These are phyloP conservation scores for Rutstroemia sp. DNA, from an alignment of 2,329 filamentous ascomycete species.

Conservation along the genomic window DNA sequence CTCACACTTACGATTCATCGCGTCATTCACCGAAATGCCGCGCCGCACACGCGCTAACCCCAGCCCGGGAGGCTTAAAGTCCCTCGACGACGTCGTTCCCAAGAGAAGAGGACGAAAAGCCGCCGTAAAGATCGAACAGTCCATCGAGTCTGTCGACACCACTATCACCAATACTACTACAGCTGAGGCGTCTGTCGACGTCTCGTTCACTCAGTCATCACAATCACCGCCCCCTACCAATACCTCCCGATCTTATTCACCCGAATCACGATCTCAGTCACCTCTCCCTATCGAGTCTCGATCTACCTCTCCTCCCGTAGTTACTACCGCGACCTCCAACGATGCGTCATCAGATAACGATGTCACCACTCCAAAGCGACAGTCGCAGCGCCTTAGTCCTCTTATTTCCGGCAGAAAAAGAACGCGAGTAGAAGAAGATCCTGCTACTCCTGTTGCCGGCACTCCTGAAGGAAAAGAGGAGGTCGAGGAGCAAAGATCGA, in stretches of 20 bases:
- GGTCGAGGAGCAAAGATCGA: background rate
- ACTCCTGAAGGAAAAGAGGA: background rate
- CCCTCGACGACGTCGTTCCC: conserved; percentile 3
- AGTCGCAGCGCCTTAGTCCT: background rate
- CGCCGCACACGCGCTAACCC: conserved; percentile 1
- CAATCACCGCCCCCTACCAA: conserved; percentile 7
- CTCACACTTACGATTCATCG: background rate
- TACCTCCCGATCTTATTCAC: background rate
- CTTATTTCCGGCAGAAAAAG: conserved; percentile 3
- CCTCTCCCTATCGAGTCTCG: background rate
- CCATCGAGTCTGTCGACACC: background rate
- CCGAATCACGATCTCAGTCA: background rate
- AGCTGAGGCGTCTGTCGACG: background rate
- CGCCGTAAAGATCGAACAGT: background rate
- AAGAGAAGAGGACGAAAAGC: background rate
- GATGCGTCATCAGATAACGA: conserved; percentile 6
- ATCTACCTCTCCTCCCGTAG: conserved; percentile 4
- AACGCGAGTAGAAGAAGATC: conserved; percentile 1
- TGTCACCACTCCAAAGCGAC: background rate
- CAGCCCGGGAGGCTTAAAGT: conserved; percentile 8
- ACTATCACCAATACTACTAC: background rate
- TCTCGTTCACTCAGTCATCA: background rate
- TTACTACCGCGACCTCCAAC: background rate
- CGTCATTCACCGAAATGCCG: background rate
- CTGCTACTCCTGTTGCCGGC: background rate